Conservation (phyloP, 1,139 yeast genomes). For the Candida sojae region DNA sequence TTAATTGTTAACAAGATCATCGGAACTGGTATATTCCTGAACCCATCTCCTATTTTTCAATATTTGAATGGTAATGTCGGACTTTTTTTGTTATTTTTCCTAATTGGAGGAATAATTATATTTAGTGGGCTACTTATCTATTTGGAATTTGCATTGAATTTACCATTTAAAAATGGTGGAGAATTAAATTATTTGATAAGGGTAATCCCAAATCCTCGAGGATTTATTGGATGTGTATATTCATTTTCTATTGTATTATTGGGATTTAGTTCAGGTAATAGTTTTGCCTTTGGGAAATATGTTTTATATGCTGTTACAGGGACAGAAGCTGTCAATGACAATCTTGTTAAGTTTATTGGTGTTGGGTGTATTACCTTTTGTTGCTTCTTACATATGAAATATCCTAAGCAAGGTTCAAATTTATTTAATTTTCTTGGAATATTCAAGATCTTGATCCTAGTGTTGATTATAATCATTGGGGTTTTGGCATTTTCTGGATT, state of each 20-base stretch:
- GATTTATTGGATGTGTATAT: conserved; percentile 44
- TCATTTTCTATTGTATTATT: conserved; percentile 49
- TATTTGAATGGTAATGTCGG: conserved; percentile 47
- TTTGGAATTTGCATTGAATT: conserved; percentile 47
- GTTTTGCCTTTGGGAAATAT: conserved; percentile 54
- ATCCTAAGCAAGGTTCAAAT: conserved; percentile 43
- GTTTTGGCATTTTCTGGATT: conserved; percentile 26
- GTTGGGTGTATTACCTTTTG: conserved; percentile 45
- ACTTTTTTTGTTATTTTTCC: conserved; percentile 40
- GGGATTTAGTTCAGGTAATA: conserved; percentile 53
- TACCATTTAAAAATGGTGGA: conserved; percentile 51
- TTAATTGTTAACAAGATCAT: conserved; percentile 53
- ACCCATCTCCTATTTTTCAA: conserved; percentile 49
- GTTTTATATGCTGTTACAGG: conserved; percentile 37
- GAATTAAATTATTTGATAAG: conserved; percentile 52
- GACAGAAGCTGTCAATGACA: conserved; percentile 24
- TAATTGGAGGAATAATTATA: conserved; percentile 46
- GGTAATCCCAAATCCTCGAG: conserved; percentile 36
- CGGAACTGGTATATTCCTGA: conserved; percentile 54
- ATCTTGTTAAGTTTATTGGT: conserved; percentile 43
- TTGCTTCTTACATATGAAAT: conserved; percentile 37
- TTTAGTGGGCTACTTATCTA: conserved; percentile 50
- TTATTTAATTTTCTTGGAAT: conserved; percentile 47
- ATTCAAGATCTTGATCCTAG: conserved; percentile 41
- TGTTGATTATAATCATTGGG: conserved; percentile 43